Evolutionary conservation across 768 basidiomycete species (phyloP).

Genomic region (Lentinula sp.): DNA sequence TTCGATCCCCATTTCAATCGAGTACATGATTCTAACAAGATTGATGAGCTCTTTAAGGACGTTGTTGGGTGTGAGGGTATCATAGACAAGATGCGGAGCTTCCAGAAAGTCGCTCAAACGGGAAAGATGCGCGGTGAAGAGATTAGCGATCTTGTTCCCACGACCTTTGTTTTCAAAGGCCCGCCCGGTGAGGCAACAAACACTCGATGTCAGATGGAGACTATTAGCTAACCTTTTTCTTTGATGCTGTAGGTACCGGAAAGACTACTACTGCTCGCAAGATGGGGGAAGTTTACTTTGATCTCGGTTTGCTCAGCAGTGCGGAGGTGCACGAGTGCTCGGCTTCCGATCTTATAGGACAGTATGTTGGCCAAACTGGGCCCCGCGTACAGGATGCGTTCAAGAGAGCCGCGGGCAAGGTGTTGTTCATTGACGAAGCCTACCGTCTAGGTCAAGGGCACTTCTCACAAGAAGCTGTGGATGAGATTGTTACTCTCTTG

Average conservation of each 20-base stretch:
- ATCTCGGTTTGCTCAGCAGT: constrained; percentile 44
- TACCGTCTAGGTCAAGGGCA: constrained; percentile 56
- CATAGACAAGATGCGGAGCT: constrained; percentile 40
- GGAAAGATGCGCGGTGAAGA: constrained; percentile 37
- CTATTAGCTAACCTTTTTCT: neutral
- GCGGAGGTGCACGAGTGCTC: constrained; percentile 62
- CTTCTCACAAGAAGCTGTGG: constrained; percentile 67
- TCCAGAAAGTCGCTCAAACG: constrained; percentile 43
- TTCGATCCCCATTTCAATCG: constrained; percentile 63
- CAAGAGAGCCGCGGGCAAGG: constrained; percentile 60
- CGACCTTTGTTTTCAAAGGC: constrained; percentile 68
- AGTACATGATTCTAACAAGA: constrained; percentile 40
- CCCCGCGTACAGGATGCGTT: constrained; percentile 57
- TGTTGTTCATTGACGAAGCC: constrained; percentile 70
- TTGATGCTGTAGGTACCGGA: constrained; percentile 33
- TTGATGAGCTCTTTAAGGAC: constrained; percentile 54
- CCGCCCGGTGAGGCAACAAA: constrained; percentile 48
- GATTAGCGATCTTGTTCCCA: constrained; percentile 48
- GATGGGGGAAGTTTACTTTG: constrained; percentile 44
- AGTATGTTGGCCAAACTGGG: constrained; percentile 69
- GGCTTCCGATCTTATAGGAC: constrained; percentile 61
- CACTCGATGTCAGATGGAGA: neutral
- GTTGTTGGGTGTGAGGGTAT: constrained; percentile 56
- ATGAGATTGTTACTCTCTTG: constrained; percentile 53
- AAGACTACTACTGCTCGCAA: constrained; percentile 49